Percentiles rank a stretch among this genome's conserved stretches.
These are phyloP conservation scores for Dothideomycetes sp. DNA, from an alignment of 2,329 filamentous ascomycete species.

Conservation along the genomic window DNA sequence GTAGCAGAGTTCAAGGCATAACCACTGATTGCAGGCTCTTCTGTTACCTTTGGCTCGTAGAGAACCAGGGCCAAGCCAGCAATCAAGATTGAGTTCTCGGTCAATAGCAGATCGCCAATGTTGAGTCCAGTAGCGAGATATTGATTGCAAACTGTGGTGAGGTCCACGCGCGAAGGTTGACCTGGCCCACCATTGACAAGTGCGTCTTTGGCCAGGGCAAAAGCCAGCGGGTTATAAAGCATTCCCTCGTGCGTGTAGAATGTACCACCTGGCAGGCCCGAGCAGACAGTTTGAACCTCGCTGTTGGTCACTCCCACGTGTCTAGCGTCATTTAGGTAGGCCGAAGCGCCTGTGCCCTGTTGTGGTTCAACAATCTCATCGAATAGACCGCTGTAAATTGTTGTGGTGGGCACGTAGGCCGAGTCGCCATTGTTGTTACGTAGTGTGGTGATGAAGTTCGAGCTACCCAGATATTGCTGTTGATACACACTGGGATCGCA, in stretches of 20 bases:
- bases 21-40: slow-evolving; percentile 30
- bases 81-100: slow-evolving; percentile 30
- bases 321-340: slow-evolving; percentile 30
- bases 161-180: slow-evolving; percentile 26
- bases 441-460: slow-evolving; percentile 32
- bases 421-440: slow-evolving; percentile 36
- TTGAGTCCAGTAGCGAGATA: slow-evolving; percentile 28
- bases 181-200: slow-evolving; percentile 38
- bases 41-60: slow-evolving; percentile 22
- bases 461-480: slow-evolving; percentile 30
- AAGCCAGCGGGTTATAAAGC: slow-evolving; percentile 38
- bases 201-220: slow-evolving; percentile 36
- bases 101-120: slow-evolving; percentile 35
- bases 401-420: slow-evolving; percentile 45
- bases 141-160: slow-evolving; percentile 27
- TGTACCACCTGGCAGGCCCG: slow-evolving; percentile 27
- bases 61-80: slow-evolving; percentile 24
- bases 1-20: slow-evolving; percentile 20
- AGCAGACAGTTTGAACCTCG: slow-evolving; percentile 36
- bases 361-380: slow-evolving; percentile 45
- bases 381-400: slow-evolving; percentile 35
- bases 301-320: slow-evolving; percentile 39
- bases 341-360: slow-evolving; percentile 35
- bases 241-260: slow-evolving; percentile 42
- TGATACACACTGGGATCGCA: slow-evolving; percentile 35